Base-by-base conservation (phyloP, 2,329 filamentous ascomycete species). In the Cladophialophora exuberans region DNA sequence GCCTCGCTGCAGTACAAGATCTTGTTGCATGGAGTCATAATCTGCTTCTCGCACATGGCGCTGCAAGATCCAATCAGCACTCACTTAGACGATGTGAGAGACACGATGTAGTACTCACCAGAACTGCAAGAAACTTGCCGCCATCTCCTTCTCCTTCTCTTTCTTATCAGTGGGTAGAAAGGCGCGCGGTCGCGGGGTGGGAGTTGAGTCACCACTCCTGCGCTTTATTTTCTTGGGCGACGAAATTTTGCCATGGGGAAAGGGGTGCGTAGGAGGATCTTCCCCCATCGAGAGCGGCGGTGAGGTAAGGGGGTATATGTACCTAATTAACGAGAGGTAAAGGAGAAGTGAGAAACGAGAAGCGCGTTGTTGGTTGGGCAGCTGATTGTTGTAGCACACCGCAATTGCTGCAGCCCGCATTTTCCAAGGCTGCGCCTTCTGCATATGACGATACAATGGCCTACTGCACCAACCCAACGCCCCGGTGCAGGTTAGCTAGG, bases 11-110 rank as follows among this genome's bases (percentile, higher is more conserved):
- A 86, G 68, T 86, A 86, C 39, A 86, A 73, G 35, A 84, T 76
- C 13, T 76, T 77, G 65, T 82, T 81, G 67, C 79, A 79, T 13
- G 83, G 83, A 26, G 80, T 77, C 49, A 82, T 78, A 64, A 86
- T 86, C 71, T 86, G 83, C 68, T 79, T 84, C 69, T 86, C 83
- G 69, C 83, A 86, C 66, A 80, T 84, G 60, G 83, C 79, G 70
- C 83, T 86, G 65, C 26, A 43, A 50, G 52, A 43, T 55, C 52
- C 52, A 64, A 51, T 65, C 49, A 65, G 63, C 61, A 60, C 52
- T 51, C 46, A 20, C n/a, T 28, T 45, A 13, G 31, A 35, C 25
- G 43, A 28, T 22, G 39, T 22, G 9, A 17, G 9, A 13, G 18
- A 36, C 28, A 38, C 28, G 17, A 28, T 42, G 22, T 39, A 18